These are phyloP conservation scores for Xylariomycetidae sp. DNA, from an alignment of 2,329 filamentous ascomycete genomes.

Conservation along the genomic window DNA sequence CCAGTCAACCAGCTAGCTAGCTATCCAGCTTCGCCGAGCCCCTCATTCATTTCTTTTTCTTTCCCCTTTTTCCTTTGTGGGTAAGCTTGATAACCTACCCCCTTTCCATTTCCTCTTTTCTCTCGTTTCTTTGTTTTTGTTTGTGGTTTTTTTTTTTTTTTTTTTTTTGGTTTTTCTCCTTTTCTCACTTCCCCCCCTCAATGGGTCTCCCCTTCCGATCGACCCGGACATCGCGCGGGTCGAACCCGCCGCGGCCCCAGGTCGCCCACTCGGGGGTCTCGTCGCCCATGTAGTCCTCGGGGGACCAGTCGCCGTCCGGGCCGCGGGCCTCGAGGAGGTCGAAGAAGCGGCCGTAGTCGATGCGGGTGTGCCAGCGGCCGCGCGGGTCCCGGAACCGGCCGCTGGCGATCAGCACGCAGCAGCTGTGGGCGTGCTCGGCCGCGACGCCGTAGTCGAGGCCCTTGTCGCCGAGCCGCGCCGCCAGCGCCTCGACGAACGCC, in stretches of 20 bases:
- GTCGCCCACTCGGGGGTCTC: slow-evolving; percentile 90
- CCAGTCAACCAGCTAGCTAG: too few species aligned
- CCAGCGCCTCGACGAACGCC: slow-evolving; percentile 73
- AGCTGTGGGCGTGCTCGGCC: slow-evolving; percentile 92
- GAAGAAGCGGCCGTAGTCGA: slow-evolving; percentile 89
- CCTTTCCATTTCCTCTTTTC: neutral
- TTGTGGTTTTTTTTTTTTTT: too few species aligned
- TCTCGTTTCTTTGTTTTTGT: too few species aligned
- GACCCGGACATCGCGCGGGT: slow-evolving; percentile 82
- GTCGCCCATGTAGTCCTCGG: slow-evolving; percentile 85
- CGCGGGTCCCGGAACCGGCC: slow-evolving; percentile 69
- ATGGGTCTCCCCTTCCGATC: slow-evolving; percentile 76
- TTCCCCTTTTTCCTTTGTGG: too few species aligned
- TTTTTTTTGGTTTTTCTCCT: too few species aligned
- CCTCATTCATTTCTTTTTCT: too few species aligned
- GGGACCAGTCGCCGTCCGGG: slow-evolving; percentile 65
- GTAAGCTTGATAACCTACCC: neutral
- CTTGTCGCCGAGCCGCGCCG: slow-evolving; percentile 61
- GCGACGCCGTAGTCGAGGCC: slow-evolving; percentile 85
- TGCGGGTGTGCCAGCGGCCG: slow-evolving; percentile 84
- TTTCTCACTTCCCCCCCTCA: too few species aligned
- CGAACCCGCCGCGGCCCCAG: slow-evolving; percentile 93
- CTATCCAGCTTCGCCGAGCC: too few species aligned
- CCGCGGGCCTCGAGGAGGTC: slow-evolving; percentile 68
- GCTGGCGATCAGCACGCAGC: slow-evolving; percentile 83